Conservation (phyloP, 2,329 filamentous ascomycete genomes). For the Fusarium miscanthi region DNA sequence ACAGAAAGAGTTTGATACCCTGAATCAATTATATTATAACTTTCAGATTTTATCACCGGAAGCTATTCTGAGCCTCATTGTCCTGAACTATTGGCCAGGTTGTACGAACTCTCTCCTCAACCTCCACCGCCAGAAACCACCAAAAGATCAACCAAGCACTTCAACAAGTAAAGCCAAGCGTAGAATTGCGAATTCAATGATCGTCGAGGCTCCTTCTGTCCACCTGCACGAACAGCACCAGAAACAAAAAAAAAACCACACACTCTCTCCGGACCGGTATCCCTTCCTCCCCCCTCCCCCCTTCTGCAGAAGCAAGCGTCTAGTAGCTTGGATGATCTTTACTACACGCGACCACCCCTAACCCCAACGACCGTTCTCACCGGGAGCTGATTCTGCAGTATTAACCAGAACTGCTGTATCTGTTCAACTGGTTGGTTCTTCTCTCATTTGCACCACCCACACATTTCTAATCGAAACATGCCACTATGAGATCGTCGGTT, state of each 20-base stretch:
- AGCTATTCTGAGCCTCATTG: background rate
- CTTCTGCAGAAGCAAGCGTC: conserved; percentile 16
- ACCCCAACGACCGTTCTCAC: conserved; percentile 36
- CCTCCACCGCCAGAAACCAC: conserved; percentile 13
- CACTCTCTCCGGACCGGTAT: conserved; percentile 25
- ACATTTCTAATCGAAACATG: conserved; percentile 3
- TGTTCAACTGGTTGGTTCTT: background rate
- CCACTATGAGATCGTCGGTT: conserved; percentile 25
- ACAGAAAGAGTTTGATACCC: background rate
- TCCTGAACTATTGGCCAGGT: background rate
- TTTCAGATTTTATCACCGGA: background rate
- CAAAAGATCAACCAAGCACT: background rate
- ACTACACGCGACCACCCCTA: conserved; percentile 39
- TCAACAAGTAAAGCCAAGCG: background rate
- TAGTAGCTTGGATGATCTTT: conserved; percentile 39
- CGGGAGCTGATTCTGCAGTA: conserved; percentile 33
- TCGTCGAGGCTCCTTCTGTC: conserved; percentile 29
- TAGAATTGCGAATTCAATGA: conserved; percentile 11
- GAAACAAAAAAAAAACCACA: background rate
- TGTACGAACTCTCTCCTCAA: background rate
- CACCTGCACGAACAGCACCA: conserved; percentile 9
- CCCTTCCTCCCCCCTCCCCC: background rate
- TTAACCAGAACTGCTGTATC: background rate
- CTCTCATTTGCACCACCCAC: conserved; percentile 13
- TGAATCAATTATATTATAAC: background rate